Evolutionary conservation across 1,284 basidiomycete species (phyloP).

Genomic region (Ganoderma meredithae): DNA sequence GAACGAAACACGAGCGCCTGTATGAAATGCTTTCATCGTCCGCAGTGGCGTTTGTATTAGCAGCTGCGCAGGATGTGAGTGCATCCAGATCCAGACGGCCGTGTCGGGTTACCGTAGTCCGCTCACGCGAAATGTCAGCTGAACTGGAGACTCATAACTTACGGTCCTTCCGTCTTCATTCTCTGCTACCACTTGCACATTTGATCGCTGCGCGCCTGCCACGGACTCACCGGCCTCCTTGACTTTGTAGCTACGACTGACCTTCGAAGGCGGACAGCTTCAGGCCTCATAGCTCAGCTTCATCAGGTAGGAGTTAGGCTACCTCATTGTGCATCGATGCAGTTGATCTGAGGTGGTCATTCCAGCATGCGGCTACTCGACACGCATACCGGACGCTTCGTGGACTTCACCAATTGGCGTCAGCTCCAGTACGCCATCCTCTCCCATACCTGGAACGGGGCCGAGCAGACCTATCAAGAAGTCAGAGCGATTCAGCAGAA

Average conservation of each 20-base stretch:
- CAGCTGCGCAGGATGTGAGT: not conserved
- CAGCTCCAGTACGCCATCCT: constrained; percentile 1
- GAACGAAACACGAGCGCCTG: no score
- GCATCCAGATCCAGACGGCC: not conserved
- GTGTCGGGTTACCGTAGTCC: not conserved
- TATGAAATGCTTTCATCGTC: not conserved
- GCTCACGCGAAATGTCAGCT: not conserved
- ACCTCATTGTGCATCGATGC: not conserved
- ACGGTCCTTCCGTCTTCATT: not conserved
- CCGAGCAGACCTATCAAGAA: not conserved
- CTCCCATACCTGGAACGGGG: constrained; percentile 1
- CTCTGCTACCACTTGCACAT: not conserved
- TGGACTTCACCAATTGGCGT: not conserved
- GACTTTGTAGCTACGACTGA: no score
- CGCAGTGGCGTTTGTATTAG: not conserved
- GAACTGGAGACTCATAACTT: not conserved
- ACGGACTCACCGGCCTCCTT: no score
- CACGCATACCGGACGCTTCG: not conserved
- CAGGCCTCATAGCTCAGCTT: not conserved
- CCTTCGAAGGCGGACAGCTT: no score
- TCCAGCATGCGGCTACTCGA: not conserved
- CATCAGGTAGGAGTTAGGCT: not conserved
- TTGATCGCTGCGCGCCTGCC: not conserved
- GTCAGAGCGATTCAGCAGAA: not conserved
- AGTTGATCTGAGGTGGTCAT: not conserved